These are phyloP conservation scores for Trichoderma sp. DNA, from an alignment of 2,329 filamentous ascomycete genomes.

Conservation along the genomic window DNA sequence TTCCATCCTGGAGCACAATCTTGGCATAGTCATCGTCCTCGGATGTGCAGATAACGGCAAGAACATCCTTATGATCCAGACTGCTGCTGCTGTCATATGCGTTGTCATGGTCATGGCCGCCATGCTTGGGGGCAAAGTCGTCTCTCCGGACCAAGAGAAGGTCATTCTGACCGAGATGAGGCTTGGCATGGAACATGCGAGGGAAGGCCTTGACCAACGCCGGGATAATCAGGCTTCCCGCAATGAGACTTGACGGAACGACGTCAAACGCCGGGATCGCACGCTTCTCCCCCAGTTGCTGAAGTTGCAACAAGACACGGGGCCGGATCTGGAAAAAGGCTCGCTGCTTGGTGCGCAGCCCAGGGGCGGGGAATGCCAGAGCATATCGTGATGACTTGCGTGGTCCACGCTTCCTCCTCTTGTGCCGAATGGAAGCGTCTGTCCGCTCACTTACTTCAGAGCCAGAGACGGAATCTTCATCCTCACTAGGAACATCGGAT, in stretches of 20 bases:
- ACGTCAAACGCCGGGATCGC: slow-evolving; percentile 69
- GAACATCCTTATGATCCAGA: slow-evolving; percentile 49
- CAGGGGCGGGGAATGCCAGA: slow-evolving; percentile 65
- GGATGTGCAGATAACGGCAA: slow-evolving; percentile 66
- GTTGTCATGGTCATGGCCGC: slow-evolving; percentile 26
- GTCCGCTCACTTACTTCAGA: slow-evolving; percentile 48
- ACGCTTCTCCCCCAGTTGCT: slow-evolving; percentile 59
- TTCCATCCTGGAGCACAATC: slow-evolving; percentile 63
- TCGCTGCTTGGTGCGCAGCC: slow-evolving; percentile 57
- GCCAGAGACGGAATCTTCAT: slow-evolving; percentile 43
- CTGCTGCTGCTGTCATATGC: slow-evolving; percentile 44
- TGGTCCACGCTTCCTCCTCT: slow-evolving; percentile 43
- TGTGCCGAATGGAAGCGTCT: slow-evolving; percentile 36
- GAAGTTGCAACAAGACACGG: slow-evolving; percentile 67
- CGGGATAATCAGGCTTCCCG: slow-evolving; percentile 54
- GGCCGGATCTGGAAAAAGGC: slow-evolving; percentile 65
- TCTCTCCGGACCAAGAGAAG: slow-evolving; percentile 69
- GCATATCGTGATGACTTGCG: slow-evolving; percentile 61
- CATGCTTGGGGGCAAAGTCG: slow-evolving; percentile 50
- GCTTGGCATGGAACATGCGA: slow-evolving; percentile 60
- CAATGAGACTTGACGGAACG: slow-evolving; percentile 63
- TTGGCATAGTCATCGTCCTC: slow-evolving; percentile 55
- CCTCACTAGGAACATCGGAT: slow-evolving; percentile 43
- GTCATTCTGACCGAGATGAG: slow-evolving; percentile 64
- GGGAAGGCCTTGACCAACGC: slow-evolving; percentile 59